Conservation (phyloP, 257 asterid genomes). For the Parsonsia alboflavescens region DNA sequence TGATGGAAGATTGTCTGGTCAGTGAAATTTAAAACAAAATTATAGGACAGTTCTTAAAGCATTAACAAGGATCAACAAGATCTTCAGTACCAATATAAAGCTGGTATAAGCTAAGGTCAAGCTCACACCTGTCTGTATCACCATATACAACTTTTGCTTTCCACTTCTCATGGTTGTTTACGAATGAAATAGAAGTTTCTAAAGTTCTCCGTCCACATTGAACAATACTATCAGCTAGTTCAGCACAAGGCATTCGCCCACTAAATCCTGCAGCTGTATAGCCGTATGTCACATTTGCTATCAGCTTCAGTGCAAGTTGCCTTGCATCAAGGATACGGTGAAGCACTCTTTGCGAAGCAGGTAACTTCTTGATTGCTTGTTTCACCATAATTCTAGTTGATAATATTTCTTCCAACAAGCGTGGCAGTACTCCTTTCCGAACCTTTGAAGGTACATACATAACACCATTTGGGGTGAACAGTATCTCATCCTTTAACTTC, state of each 20-base stretch:
- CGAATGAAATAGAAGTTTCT: constrained; percentile 80
- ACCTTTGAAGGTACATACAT: constrained; percentile 72
- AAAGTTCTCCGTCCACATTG: constrained; percentile 95
- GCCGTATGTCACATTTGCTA: constrained; percentile 95
- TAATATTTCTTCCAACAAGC: constrained; percentile 84
- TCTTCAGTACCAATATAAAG: not conserved
- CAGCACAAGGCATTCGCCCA: constrained; percentile 99
- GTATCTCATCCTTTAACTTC: constrained; percentile 49
- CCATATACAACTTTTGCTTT: constrained; percentile 87
- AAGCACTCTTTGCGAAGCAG: constrained; percentile 67
- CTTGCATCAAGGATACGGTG: constrained; percentile 85
- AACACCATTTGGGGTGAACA: constrained; percentile 87
- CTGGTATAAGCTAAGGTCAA: not conserved
- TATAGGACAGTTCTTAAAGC: not conserved
- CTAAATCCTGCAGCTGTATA: constrained; percentile 99
- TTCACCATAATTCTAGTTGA: constrained; percentile 94
- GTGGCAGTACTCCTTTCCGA: constrained; percentile 82
- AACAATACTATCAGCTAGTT: constrained; percentile 96
- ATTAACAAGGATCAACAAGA: not conserved
- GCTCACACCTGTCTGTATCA: constrained; percentile 80
- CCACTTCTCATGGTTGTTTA: constrained; percentile 71
- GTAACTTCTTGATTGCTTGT: constrained; percentile 85
- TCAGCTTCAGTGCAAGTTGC: constrained; percentile 95
- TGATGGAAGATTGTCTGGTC: not conserved
- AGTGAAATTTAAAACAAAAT: not conserved